Percentiles rank a stretch among this genome's conserved stretches.
phyloP scores from a whole-genome alignment of 2,329 filamentous ascomycete genomes.

The Pseudocercospora vitis region DNA sequence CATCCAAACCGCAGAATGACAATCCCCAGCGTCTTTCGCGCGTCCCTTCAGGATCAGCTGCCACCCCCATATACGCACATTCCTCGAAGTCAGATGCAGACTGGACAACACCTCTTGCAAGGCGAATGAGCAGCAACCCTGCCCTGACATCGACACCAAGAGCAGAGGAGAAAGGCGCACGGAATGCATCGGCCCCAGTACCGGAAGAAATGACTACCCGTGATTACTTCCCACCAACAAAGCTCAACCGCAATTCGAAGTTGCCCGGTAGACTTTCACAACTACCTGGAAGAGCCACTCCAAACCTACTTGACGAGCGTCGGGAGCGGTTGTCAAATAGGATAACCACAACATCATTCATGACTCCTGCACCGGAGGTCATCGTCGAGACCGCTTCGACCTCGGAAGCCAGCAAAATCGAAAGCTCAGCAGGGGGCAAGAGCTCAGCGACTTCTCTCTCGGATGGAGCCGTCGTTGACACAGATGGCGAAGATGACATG shows the following conservation, averaged over 20 bases:
- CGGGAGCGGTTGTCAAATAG: conserved; percentile 52
- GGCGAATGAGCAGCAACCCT: conserved; percentile 24
- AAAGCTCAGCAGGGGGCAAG: conserved; percentile 17
- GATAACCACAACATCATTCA: conserved; percentile 42
- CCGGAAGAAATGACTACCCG: conserved; percentile 13
- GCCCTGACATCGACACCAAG: conserved; percentile 5
- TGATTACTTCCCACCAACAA: not conserved
- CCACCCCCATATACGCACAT: conserved; percentile 18
- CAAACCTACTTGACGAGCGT: conserved; percentile 56
- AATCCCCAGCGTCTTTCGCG: conserved; percentile 10
- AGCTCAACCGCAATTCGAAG: not conserved
- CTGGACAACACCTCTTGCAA: conserved; percentile 26
- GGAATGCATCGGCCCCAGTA: conserved; percentile 13
- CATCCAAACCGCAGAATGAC: conserved; percentile 8
- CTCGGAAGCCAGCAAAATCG: conserved; percentile 9
- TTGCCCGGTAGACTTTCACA: conserved; percentile 24
- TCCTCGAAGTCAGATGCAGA: conserved; percentile 14
- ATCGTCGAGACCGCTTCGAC: conserved; percentile 23
- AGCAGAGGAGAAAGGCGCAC: conserved; percentile 1
- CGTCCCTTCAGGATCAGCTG: conserved; percentile 13
- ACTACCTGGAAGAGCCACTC: conserved; percentile 22
- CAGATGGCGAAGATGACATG: conserved; percentile 62
- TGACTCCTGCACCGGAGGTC: conserved; percentile 35
- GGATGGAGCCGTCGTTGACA: conserved; percentile 7
- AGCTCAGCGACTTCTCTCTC: conserved; percentile 25